Base-by-base conservation (phyloP, 2,329 filamentous ascomycete genomes). In the Rutstroemia sp. region DNA sequence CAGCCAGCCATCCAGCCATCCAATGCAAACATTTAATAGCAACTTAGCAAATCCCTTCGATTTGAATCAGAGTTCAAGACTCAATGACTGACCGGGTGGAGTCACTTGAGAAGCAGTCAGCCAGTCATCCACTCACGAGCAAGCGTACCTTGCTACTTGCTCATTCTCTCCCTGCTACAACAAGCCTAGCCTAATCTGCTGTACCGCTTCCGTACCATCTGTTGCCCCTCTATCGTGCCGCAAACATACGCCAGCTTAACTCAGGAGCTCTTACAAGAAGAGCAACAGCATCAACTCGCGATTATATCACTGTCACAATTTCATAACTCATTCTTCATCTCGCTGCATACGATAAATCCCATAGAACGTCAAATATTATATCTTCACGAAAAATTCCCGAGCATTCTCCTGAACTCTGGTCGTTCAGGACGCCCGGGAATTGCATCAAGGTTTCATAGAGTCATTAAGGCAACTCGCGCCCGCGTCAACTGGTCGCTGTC, bases 401-500 rank as follows among this genome's bases (percentile, higher is more conserved):
- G 58, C 55, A 48, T 57, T 64, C 51, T 64, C 62, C 61, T 64
- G 61, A 59, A 62, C 60, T 60, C 58, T 61, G 52, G 51, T 45
- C 49, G 56, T 61, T 61, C 59, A 61, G 63, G 63, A 64, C 60
- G 61, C 59, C 62, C 46, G 61, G 59, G 58, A 62, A 47, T 42
- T 34, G 52, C 54, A 45, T 57, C 44, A 46, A 55, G 9, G 21
- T 44, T 36, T 51, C 17, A 19, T 23, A 51, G 42, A 39, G 36
- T 25, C 40, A 36, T 38, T 39, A 46, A 27, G 7, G 36, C 53
- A 60, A 42, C 48, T 48, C 38, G 36, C 51, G 47, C 50, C 58
- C 48, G 30, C 30, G 30, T 34, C 4, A 34, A 34, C 30, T 12
- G 30, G 30, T 34, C 30, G 12, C 30, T 12, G 30, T 34, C 30